Base-by-base conservation (phyloP, 2,329 filamentous ascomycete species). In the Verticillium dahliae region DNA sequence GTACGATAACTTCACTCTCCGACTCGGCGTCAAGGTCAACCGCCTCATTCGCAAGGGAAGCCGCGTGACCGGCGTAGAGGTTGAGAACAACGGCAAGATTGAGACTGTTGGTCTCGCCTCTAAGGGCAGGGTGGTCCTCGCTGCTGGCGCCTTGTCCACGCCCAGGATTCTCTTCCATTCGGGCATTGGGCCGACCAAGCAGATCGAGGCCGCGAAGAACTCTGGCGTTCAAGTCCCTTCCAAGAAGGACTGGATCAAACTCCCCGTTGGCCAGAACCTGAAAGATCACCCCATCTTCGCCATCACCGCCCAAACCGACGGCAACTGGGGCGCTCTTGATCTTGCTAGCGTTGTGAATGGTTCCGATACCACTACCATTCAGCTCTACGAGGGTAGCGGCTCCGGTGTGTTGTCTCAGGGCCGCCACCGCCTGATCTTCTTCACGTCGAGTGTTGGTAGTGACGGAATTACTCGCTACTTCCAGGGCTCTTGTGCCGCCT, bases 111-210 rank as follows among this genome's bases (percentile, higher is more conserved):
- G 65, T 57, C 61, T 67, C 56, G 64, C 62, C 18, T 18, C 62
- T 1, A 62, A 62, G 7, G 63, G 63, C 61, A 59, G 60, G 14
- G 56, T 65, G 22, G 55, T 67, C 27, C 64, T 67, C 45, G 61
- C 65, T 2, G 62, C 65, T 1, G 64, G 65, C 57, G 62, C 64
- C 15, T 57, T 66, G 4, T 65, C 65, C 6, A 63, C 61, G 57
- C 63, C 63, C 7, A 80, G 84, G 45, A 70, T 88, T 1, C 78
- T 88, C 6, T 83, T 84, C 66, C 77, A 85, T 2, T 82, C 78
- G 31, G 85, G 85, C 35, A 76, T 88, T 34, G 85, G 85, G 1
- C 79, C 80, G 1, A 66, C 66, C 14, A 69, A 74, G 0, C 78
- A 86, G 56, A 76, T 88, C 2, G 62, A 75, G 15, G 70, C 73